These are phyloP conservation scores for Silene vulgaris DNA, from an alignment of 179 eudicot species.

Conservation along the genomic window DNA sequence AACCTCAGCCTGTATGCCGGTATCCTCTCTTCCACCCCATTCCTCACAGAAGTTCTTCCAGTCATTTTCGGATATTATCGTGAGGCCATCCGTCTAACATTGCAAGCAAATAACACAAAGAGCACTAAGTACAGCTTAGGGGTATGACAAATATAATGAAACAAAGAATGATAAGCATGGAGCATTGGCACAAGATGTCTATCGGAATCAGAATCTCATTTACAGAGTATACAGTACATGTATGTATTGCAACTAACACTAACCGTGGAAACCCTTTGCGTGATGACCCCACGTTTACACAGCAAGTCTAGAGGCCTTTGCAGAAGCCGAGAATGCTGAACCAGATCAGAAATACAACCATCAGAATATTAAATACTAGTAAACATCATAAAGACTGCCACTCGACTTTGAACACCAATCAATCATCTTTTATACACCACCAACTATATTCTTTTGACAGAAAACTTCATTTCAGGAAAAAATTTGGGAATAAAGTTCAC, in stretches of 20 bases:
- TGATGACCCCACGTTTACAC: conserved; percentile 62
- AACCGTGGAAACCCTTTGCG: conserved; percentile 65
- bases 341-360: too few species aligned
- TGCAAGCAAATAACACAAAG: conserved; percentile 12
- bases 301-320: conserved; percentile 69
- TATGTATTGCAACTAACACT: conserved; percentile 29
- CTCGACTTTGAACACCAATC: too few species aligned
- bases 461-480: too few species aligned
- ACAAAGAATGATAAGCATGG: neutral
- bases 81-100: conserved; percentile 63
- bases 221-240: neutral
- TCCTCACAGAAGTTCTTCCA: conserved; percentile 85
- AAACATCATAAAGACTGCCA: too few species aligned
- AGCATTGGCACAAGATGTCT: neutral
- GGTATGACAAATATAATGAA: neutral
- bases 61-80: conserved; percentile 65
- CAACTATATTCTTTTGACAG: too few species aligned
- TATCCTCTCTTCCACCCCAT: conserved; percentile 57
- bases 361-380: too few species aligned
- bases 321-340: conserved; percentile 72
- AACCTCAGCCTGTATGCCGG: conserved; percentile 65
- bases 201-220: neutral
- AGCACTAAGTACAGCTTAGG: neutral
- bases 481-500: too few species aligned
- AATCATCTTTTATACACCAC: too few species aligned